Conservation (phyloP, 805 yeast genomes). For the Ogataea haglerorum region DNA sequence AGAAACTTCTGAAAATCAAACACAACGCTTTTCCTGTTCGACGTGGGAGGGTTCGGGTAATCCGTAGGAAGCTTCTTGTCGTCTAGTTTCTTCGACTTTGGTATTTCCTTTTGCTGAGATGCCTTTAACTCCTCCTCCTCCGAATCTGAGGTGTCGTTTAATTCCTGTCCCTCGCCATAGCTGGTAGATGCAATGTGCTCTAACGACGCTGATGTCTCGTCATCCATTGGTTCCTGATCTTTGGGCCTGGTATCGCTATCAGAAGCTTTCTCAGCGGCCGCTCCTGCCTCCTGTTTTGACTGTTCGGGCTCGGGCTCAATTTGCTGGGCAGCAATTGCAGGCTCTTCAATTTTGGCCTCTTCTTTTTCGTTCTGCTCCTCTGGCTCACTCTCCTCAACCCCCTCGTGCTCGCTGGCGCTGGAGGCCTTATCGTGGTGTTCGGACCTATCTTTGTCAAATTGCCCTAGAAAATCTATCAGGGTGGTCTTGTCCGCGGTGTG, state of each 20-base stretch:
- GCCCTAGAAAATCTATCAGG: constrained; percentile 20
- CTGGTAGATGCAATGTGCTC: constrained; percentile 23
- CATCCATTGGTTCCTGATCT: not conserved
- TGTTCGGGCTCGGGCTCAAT: no score
- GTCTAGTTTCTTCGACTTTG: not conserved
- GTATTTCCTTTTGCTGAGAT: not conserved
- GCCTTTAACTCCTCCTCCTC: not conserved
- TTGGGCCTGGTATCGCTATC: no score
- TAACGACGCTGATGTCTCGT: not conserved
- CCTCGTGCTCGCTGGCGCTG: not conserved
- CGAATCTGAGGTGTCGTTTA: constrained; percentile 18
- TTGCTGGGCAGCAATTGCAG: no score
- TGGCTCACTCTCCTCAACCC: constrained; percentile 1
- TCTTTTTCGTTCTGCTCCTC: not conserved
- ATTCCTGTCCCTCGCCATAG: constrained; percentile 20
- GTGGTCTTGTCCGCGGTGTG: constrained; percentile 9
- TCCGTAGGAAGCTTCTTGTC: constrained; percentile 8
- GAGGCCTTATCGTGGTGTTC: constrained; percentile 7
- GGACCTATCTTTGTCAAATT: constrained; percentile 14
- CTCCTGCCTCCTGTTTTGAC: no score
- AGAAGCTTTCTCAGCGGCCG: no score
- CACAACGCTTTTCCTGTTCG: constrained; percentile 31
- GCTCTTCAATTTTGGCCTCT: no score
- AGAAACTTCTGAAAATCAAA: constrained; percentile 87
- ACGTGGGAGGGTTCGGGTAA: constrained; percentile 31